Percentiles rank a stretch among this genome's conserved stretches.
These are phyloP conservation scores for Fusarium goolgardi DNA, from an alignment of 2,329 filamentous ascomycete species.

Conservation along the genomic window DNA sequence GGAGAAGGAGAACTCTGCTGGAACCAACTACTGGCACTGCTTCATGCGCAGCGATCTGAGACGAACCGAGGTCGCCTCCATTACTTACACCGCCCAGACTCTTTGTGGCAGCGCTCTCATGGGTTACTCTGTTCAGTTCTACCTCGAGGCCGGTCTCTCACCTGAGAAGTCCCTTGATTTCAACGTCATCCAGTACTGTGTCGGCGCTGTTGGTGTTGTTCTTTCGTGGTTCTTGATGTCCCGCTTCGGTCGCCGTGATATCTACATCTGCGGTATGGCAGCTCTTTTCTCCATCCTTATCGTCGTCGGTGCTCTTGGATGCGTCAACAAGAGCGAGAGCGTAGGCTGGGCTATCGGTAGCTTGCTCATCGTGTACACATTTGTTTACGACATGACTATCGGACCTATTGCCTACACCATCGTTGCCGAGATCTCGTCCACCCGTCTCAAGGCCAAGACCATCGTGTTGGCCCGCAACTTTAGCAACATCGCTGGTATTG, in stretches of 20 bases:
- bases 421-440: conserved; percentile 67
- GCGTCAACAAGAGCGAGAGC: conserved; percentile 53
- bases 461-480: conserved; percentile 58
- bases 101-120: conserved; percentile 23
- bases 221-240: conserved; percentile 25
- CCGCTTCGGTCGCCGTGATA: conserved; percentile 16
- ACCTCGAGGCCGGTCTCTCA: conserved; percentile 14
- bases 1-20: conserved; percentile 29
- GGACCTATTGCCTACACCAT: conserved; percentile 81
- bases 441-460: conserved; percentile 59
- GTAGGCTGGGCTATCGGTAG: conserved; percentile 59
- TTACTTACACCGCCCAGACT: conserved; percentile 16
- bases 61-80: conserved; percentile 19
- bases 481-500: conserved; percentile 62
- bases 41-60: conserved; percentile 25
- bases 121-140: conserved; percentile 24
- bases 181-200: conserved; percentile 22
- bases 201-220: conserved; percentile 13
- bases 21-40: conserved; percentile 30
- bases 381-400: conserved; percentile 55
- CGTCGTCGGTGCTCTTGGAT: conserved; percentile 50
- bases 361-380: conserved; percentile 57
- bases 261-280: conserved; percentile 16
- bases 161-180: conserved; percentile 16
- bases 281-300: conserved; percentile 13